phyloP scores from a whole-genome alignment of 2,329 filamentous ascomycete genomes.

The Emmonsia crescens region DNA sequence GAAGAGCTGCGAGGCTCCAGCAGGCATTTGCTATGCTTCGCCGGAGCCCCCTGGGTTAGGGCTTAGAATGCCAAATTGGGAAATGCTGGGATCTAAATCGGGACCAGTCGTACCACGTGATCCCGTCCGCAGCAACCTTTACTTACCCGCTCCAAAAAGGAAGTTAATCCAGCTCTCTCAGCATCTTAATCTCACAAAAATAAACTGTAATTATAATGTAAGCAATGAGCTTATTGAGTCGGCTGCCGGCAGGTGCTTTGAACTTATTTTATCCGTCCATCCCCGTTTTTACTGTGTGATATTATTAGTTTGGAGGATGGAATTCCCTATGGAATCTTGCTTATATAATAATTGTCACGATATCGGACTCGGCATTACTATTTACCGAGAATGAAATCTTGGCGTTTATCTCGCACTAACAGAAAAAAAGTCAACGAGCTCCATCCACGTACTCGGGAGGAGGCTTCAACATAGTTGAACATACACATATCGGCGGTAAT shows the following conservation, averaged over 20 bases:
- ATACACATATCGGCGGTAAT: constrained; percentile 10
- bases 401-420: constrained; percentile 2
- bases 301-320: not conserved
- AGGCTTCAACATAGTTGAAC: not conserved
- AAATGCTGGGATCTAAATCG: not conserved
- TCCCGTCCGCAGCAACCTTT: not conserved
- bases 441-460: not conserved
- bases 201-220: not conserved
- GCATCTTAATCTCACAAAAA: too few relatives aligned
- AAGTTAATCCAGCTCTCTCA: not conserved
- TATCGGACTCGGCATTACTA: not conserved
- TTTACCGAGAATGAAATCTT: not conserved
- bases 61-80: not conserved
- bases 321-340: too few relatives aligned
- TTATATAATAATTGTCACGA: too few relatives aligned
- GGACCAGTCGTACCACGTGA: not conserved
- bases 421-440: constrained; percentile 8
- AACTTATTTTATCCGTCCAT: not conserved
- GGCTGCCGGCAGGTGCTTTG: not conserved
- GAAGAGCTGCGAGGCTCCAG: not conserved
- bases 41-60: not conserved
- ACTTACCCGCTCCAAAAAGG: too few relatives aligned
- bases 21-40: not conserved
- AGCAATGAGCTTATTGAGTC: not conserved
- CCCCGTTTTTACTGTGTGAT: not conserved